These are phyloP conservation scores for Pontederia crassipes DNA, from an alignment of 176 grass and related monocot genomes.

Conservation along the genomic window DNA sequence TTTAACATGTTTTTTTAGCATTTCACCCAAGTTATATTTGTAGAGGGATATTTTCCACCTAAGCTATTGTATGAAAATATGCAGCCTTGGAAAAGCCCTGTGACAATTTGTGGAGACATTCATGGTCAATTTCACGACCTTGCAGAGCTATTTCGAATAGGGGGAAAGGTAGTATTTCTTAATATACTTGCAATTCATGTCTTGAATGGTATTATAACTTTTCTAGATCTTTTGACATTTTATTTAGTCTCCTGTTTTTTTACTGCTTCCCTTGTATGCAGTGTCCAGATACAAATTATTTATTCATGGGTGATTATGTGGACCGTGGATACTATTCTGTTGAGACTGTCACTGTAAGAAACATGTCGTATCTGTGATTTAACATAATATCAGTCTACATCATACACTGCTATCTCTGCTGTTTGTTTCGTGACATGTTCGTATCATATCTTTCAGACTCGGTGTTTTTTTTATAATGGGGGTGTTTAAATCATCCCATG, in stretches of 20 bases:
- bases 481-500: too few relatives aligned
- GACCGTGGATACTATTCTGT: slow-evolving; percentile 97
- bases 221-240: not conserved
- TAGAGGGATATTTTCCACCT: not conserved
- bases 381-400: not conserved
- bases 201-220: not conserved
- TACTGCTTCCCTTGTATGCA: slow-evolving; percentile 25
- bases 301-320: slow-evolving; percentile 99
- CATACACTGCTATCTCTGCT: not conserved
- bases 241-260: slow-evolving; percentile 6
- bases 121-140: slow-evolving; percentile 99
- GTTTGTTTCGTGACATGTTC: not conserved
- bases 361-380: not conserved
- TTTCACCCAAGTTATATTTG: not conserved
- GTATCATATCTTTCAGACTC: not conserved
- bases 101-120: slow-evolving; percentile 98
- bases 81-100: slow-evolving; percentile 93
- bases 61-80: not conserved
- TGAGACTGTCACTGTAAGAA: slow-evolving; percentile 92
- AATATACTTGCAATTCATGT: slow-evolving; percentile 1
- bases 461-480: too few relatives aligned
- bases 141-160: slow-evolving; percentile 93
- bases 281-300: slow-evolving; percentile 98
- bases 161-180: slow-evolving; percentile 53
- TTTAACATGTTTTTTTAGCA: not conserved